A percentile compares a stretch with the other conserved stretches of the same genome.
phyloP scores from a whole-genome alignment of 1,284 basidiomycete species.

The Cerrena zonata region DNA sequence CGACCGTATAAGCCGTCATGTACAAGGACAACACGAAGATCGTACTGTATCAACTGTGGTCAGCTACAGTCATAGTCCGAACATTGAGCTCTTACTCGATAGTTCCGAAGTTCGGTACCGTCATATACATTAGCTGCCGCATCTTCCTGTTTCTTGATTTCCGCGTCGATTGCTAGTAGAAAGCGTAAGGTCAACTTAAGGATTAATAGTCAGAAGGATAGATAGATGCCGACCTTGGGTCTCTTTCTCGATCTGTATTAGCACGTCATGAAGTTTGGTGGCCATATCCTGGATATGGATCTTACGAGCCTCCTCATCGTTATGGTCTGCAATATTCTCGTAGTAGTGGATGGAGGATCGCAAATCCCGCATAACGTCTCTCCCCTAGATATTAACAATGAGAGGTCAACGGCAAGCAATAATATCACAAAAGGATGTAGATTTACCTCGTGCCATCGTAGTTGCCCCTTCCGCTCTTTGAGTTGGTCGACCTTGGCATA shows the following conservation, averaged over 20 bases:
- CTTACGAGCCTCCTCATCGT: constrained; percentile 43
- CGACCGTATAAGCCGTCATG: constrained; percentile 71
- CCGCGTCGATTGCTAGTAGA: constrained; percentile 44
- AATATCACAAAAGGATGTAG: too few relatives aligned
- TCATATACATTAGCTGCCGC: constrained; percentile 47
- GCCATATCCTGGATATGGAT: constrained; percentile 37
- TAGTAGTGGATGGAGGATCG: constrained; percentile 61
- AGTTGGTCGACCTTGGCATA: constrained; percentile 43
- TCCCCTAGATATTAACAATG: background rate
- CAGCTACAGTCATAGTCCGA: background rate
- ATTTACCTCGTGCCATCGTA: constrained; percentile 53
- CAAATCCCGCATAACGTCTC: constrained; percentile 56
- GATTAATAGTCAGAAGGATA: background rate
- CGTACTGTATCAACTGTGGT: constrained; percentile 68
- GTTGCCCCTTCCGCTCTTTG: constrained; percentile 36
- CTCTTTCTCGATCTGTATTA: constrained; percentile 47
- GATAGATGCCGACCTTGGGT: constrained; percentile 40
- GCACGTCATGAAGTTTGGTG: constrained; percentile 44
- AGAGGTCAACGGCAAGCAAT: constrained; percentile 11
- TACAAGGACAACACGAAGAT: constrained; percentile 67
- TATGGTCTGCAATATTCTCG: constrained; percentile 53
- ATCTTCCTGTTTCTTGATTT: constrained; percentile 39
- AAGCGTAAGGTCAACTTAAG: background rate
- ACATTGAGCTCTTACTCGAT: constrained; percentile 41
- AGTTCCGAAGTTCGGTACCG: constrained; percentile 54